phyloP scores from a whole-genome alignment of 1,284 basidiomycete species.

The Cutaneotrichosporon sp. region DNA sequence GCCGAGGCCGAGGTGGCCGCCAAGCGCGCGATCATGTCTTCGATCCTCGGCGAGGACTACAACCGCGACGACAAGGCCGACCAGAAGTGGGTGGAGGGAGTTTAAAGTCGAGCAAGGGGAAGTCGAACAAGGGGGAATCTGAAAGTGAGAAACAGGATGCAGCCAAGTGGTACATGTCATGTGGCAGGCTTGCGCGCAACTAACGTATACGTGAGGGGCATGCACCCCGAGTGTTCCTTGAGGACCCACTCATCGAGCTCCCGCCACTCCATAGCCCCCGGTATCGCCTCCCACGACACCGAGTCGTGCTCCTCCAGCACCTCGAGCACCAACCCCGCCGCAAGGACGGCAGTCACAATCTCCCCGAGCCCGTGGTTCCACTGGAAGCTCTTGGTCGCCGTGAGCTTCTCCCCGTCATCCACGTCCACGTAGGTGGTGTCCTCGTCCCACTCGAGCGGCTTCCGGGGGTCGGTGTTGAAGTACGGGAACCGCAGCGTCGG shows the following conservation, averaged over 20 bases:
- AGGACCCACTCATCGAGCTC: slow-evolving; percentile 14
- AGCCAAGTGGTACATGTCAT: too few species aligned
- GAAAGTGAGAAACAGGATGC: too few species aligned
- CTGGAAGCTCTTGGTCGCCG: slow-evolving; percentile 3
- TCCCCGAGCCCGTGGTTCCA: slow-evolving; percentile 14
- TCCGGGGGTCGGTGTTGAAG: background rate
- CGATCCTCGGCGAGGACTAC: background rate
- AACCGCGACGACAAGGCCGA: background rate
- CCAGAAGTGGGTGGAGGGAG: slow-evolving; percentile 6
- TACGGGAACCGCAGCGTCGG: slow-evolving; percentile 11
- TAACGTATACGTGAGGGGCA: slow-evolving; percentile 10
- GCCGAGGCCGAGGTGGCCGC: slow-evolving; percentile 16
- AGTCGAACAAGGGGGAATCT: too few species aligned
- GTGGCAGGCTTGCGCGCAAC: slow-evolving; percentile 6
- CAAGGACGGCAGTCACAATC: slow-evolving; percentile 5
- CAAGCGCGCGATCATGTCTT: slow-evolving; percentile 8
- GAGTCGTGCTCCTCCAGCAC: slow-evolving; percentile 12
- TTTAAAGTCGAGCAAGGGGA: background rate
- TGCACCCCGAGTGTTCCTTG: slow-evolving; percentile 7
- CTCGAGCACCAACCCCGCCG: slow-evolving; percentile 6
- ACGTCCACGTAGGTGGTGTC: slow-evolving; percentile 5
- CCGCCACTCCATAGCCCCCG: slow-evolving; percentile 7
- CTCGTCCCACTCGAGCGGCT: slow-evolving; percentile 6
- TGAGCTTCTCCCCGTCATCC: background rate
- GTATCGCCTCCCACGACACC: slow-evolving; percentile 11